phyloP scores from a whole-genome alignment of 306 rosid species.

The Citrullus amarus region DNA sequence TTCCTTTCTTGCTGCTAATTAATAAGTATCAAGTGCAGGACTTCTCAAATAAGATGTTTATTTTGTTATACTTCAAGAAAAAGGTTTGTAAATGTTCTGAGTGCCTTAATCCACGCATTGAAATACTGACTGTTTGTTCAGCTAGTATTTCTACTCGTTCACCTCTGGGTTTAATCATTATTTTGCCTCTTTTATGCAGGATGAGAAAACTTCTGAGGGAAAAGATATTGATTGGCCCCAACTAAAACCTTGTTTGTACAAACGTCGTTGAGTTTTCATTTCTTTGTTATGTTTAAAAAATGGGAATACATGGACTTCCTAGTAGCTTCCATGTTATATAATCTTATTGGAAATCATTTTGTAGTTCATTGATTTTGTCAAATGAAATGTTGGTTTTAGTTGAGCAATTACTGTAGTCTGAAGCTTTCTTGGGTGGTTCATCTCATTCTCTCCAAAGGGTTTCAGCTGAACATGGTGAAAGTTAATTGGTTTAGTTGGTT shows the following conservation, averaged over 20 bases:
- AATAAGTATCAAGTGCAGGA: constrained; percentile 41
- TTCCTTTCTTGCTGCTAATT: constrained; percentile 20
- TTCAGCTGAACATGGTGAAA: not conserved
- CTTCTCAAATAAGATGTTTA: constrained; percentile 81
- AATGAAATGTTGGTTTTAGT: not conserved
- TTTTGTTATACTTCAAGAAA: constrained; percentile 68
- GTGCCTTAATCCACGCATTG: not conserved
- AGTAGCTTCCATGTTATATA: not conserved
- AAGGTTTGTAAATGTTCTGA: constrained; percentile 30
- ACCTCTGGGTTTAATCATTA: not conserved
- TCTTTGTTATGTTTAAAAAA: not conserved
- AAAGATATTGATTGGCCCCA: constrained; percentile 71
- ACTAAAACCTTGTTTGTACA: constrained; percentile 84
- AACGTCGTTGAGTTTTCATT: constrained; percentile 51
- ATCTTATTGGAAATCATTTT: not conserved
- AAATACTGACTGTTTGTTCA: too few species aligned
- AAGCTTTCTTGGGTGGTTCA: not conserved
- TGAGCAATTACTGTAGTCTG: not conserved
- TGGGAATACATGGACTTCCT: too few species aligned
- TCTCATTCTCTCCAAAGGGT: not conserved
- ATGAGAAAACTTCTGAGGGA: constrained; percentile 29
- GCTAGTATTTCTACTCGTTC: not conserved
- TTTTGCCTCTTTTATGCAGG: constrained; percentile 27
- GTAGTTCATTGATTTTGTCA: not conserved
- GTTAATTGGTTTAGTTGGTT: not conserved